Base-by-base conservation (phyloP, 2,329 filamentous ascomycete genomes). In the Neodidymelliopsis sp. region DNA sequence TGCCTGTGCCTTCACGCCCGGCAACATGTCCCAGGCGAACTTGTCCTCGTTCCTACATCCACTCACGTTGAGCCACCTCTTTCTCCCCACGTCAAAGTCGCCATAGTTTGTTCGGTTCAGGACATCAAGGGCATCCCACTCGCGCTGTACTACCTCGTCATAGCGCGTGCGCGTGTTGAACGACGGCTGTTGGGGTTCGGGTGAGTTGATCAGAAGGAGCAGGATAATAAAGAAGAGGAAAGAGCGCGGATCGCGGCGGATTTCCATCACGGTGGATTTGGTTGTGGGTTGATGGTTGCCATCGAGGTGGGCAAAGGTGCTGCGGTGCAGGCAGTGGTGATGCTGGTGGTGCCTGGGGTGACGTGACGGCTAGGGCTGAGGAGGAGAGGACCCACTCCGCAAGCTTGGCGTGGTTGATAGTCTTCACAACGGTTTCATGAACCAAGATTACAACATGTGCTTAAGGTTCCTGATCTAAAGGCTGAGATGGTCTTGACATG, bases 11-110 rank as follows among this genome's bases (percentile, higher is more conserved):
- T 84, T 85, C 49, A 92, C 90, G 1, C 77, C 74, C 0, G 78
- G 77, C 16, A 97, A 76, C 48, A 91, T 80, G 24, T 86, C 82
- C 92, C 92, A 97, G 2, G 84, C 87, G 71, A 89, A 90, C 4
- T 82, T 84, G 73, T 96, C 89, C 15, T 85, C 81, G 35, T 84
- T 76, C 37, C 88, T 83, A 53, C 95, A 86, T 1, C 93, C 93
- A 2, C 89, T 89, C 40, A 96, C 76, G 40, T 79, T 79, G 49
- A 75, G 54, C 79, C 77, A 82, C 56, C 69, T 75, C 50, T 76
- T 67, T 8, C 73, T 65, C 22, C 52, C 53, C 15, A 75, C 69
- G 62, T 79, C 70, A 28, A 85, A 78, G 42, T 82, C 78, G 25
- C 79, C 81, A 69, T 66, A 71, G 24, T 45, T 51, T 13, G 70